Conservation (phyloP, 1,284 basidiomycete species). For the Irpex sp. region DNA sequence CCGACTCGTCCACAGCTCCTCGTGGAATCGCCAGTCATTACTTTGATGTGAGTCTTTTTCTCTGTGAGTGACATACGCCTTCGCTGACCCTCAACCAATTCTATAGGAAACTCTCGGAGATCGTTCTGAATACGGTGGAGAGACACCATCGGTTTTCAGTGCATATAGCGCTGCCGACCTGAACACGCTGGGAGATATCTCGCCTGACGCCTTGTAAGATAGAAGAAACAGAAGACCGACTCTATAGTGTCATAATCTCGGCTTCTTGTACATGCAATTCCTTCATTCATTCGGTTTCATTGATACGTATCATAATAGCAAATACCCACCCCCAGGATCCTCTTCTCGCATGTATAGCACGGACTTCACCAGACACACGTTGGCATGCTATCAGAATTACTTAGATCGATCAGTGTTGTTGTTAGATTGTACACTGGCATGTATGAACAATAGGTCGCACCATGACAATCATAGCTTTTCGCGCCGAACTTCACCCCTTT, state of each 20-base stretch:
- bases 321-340: not conserved
- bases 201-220: constrained; percentile 67
- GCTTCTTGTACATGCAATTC: not conserved
- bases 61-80: not conserved
- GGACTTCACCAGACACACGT: not conserved
- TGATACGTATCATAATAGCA: not conserved
- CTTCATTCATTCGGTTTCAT: not conserved
- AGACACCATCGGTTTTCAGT: constrained; percentile 57
- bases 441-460: not conserved
- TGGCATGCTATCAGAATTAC: not conserved
- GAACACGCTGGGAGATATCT: constrained; percentile 71
- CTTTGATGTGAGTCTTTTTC: constrained; percentile 70
- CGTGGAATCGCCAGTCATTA: constrained; percentile 87
- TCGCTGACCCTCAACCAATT: not conserved
- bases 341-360: not conserved
- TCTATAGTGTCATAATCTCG: not conserved
- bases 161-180: constrained; percentile 55
- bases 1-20: constrained; percentile 56
- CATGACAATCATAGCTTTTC: too few relatives aligned
- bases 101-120: constrained; percentile 68
- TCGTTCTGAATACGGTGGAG: constrained; percentile 69
- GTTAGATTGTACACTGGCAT: not conserved
- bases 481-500: too few relatives aligned
- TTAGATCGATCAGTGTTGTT: not conserved
- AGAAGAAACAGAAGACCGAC: not conserved